phyloP scores from a whole-genome alignment of 164 flowering plant genomes.

The grape (Vitis vinifera) region DNA sequence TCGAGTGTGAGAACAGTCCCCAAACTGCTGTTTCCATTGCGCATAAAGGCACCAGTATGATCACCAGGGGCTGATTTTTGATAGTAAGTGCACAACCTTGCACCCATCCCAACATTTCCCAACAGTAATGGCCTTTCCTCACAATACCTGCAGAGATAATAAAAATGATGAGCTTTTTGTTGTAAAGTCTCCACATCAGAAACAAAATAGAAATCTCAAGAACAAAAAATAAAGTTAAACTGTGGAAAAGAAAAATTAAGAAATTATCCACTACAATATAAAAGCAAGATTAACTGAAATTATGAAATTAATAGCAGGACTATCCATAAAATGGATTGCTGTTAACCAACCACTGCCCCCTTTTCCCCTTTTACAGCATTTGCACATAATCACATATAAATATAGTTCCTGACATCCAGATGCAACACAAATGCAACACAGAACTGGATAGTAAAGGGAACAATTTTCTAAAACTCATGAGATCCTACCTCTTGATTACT shows the following conservation, averaged over 20 bases:
- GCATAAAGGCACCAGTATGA: conserved; percentile 60
- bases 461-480: too few relatives aligned
- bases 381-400: too few relatives aligned
- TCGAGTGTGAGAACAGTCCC: conserved; percentile 74
- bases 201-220: too few relatives aligned
- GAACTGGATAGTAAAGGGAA: too few relatives aligned
- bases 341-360: not conserved
- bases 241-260: too few relatives aligned
- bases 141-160: conserved; percentile 63
- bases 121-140: conserved; percentile 94
- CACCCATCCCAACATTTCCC: conserved; percentile 98
- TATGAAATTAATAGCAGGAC: not conserved
- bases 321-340: not conserved
- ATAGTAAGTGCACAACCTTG: conserved; percentile 88
- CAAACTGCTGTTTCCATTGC: conserved; percentile 47
- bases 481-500: too few relatives aligned
- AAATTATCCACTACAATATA: not conserved
- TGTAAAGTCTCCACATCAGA: too few relatives aligned
- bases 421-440: too few relatives aligned
- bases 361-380: too few relatives aligned
- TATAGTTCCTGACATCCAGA: too few relatives aligned
- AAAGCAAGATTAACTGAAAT: not conserved
- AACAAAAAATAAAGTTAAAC: too few relatives aligned
- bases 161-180: too few relatives aligned
- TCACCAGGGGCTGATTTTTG: conserved; percentile 74